phyloP scores from a whole-genome alignment of 148 eudicot genomes.

The Silene conica region DNA sequence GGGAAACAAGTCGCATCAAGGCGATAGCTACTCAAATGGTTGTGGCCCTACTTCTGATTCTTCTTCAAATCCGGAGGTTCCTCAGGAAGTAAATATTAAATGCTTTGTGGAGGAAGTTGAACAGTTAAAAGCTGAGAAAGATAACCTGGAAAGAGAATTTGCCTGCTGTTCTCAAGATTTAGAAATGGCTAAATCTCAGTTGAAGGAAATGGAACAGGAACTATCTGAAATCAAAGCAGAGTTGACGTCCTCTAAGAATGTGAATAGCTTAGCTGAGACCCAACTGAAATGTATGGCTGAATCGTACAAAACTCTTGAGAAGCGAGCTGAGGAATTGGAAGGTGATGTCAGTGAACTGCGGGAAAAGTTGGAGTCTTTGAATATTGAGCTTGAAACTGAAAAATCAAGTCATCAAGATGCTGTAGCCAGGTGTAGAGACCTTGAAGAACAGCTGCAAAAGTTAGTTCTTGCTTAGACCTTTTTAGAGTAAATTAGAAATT shows the following conservation, averaged over 20 bases:
- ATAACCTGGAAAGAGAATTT: constrained; percentile 49
- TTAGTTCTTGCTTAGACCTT: constrained; percentile 25
- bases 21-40: constrained; percentile 47
- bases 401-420: constrained; percentile 58
- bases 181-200: constrained; percentile 53
- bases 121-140: constrained; percentile 62
- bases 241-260: constrained; percentile 56
- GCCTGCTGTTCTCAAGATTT: constrained; percentile 56
- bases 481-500: not conserved
- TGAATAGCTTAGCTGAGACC: constrained; percentile 84
- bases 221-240: constrained; percentile 67
- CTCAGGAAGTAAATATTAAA: constrained; percentile 71
- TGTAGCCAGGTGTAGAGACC: constrained; percentile 55
- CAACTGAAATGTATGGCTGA: constrained; percentile 98
- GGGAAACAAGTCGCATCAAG: constrained; percentile 58
- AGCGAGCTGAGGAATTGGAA: constrained; percentile 67
- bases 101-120: constrained; percentile 71
- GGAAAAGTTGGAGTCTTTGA: constrained; percentile 47
- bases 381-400: constrained; percentile 67
- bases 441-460: constrained; percentile 82
- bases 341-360: constrained; percentile 52
- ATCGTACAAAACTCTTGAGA: constrained; percentile 83
- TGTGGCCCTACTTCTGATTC: constrained; percentile 63
- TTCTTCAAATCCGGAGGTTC: constrained; percentile 73
- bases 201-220: constrained; percentile 57